Conservation (phyloP, 78 protist species). For the Dictyostelium intermedium region DNA sequence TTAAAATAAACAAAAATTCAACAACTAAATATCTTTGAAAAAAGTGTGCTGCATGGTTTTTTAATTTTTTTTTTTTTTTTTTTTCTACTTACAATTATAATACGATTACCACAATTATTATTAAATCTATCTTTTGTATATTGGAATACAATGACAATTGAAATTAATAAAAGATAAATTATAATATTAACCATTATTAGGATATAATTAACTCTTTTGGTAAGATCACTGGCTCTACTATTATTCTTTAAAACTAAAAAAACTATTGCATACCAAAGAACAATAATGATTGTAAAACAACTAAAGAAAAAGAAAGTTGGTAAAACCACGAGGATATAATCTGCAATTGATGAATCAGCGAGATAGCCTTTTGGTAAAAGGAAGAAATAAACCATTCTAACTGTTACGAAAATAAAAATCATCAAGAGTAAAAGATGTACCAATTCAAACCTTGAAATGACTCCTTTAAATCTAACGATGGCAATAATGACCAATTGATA, state of each 20-base stretch:
- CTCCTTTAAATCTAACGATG: no score
- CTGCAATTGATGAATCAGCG: background rate
- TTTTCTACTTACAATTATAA: background rate
- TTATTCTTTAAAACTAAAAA: background rate
- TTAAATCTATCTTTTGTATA: background rate
- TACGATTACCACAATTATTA: constrained; percentile 38
- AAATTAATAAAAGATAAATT: constrained; percentile 2
- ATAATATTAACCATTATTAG: background rate
- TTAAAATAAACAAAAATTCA: no score
- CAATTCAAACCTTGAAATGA: background rate
- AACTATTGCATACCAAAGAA: background rate
- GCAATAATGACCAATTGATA: background rate
- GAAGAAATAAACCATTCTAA: constrained; percentile 48
- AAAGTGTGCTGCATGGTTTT: no score
- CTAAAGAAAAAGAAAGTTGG: constrained; percentile 29
- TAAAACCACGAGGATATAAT: constrained; percentile 5
- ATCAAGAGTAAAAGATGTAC: constrained; percentile 22
- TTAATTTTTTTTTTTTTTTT: no score
- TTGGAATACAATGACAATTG: constrained; percentile 11
- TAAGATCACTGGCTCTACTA: background rate
- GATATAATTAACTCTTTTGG: background rate
- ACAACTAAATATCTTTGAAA: no score
- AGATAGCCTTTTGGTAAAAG: constrained; percentile 38
- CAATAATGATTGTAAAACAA: constrained; percentile 22
- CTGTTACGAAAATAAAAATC: constrained; percentile 2